phyloP scores from a whole-genome alignment of 306 rosid species.

The Hippophae gyantsensis region DNA sequence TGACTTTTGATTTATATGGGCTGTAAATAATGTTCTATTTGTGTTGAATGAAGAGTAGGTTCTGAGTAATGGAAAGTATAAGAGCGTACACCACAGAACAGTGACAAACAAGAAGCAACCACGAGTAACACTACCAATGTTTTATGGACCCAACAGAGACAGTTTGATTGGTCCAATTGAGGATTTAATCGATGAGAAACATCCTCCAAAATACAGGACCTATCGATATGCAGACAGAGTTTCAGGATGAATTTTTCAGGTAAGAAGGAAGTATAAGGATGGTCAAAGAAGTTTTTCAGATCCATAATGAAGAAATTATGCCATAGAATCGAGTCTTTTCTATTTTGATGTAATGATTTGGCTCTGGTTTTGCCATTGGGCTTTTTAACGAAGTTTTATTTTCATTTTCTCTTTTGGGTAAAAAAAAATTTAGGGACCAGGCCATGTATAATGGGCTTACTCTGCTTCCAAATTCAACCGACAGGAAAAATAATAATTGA shows the following conservation, averaged over 20 bases:
- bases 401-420: too few relatives aligned
- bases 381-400: too few relatives aligned
- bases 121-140: slow-evolving; percentile 36
- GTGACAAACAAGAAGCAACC: slow-evolving; percentile 28
- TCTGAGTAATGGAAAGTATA: slow-evolving; percentile 43
- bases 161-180: slow-evolving; percentile 29
- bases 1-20: neutral
- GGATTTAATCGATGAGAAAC: slow-evolving; percentile 32
- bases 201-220: slow-evolving; percentile 19
- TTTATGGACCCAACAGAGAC: slow-evolving; percentile 31
- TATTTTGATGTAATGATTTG: too few relatives aligned
- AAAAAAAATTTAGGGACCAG: too few relatives aligned
- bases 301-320: neutral
- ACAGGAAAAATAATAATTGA: too few relatives aligned
- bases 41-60: slow-evolving; percentile 13
- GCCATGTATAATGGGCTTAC: too few relatives aligned
- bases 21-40: neutral
- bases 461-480: too few relatives aligned
- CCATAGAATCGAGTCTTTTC: too few relatives aligned
- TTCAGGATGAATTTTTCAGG: slow-evolving; percentile 21
- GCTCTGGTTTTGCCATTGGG: too few relatives aligned
- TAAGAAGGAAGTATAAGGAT: slow-evolving; percentile 35
- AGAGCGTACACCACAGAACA: slow-evolving; percentile 43
- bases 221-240: slow-evolving; percentile 32
- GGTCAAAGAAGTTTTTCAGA: slow-evolving; percentile 38